Conservation (phyloP, 768 basidiomycete species). For the Ramaria sp. region DNA sequence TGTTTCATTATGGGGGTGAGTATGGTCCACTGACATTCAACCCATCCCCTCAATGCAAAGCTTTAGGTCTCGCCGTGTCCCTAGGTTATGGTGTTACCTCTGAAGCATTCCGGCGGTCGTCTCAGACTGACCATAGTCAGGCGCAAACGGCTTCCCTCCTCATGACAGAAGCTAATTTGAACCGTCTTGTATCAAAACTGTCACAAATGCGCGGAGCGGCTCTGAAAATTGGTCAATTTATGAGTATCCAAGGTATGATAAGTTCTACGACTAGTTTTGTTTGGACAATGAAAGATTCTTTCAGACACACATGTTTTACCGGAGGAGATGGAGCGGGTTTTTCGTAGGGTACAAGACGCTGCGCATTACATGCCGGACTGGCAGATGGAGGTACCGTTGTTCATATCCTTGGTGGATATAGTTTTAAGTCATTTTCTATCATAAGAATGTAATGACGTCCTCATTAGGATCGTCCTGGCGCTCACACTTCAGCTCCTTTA, state of each 20-base stretch:
- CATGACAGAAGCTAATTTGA: conserved; percentile 87
- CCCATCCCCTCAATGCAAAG: background rate
- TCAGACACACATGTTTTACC: conserved; percentile 84
- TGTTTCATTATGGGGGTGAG: conserved; percentile 91
- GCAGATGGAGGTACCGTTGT: conserved; percentile 77
- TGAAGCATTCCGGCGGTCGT: conserved; percentile 67
- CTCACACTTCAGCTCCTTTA: conserved; percentile 60
- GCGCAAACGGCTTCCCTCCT: conserved; percentile 43
- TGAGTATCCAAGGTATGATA: conserved; percentile 80
- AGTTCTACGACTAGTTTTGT: background rate
- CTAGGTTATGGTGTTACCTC: conserved; percentile 83
- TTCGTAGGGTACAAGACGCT: conserved; percentile 85
- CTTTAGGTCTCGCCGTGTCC: conserved; percentile 78
- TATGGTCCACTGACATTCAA: conserved; percentile 1
- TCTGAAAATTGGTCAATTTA: conserved; percentile 91
- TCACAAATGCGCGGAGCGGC: conserved; percentile 95
- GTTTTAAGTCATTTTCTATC: conserved; percentile 14
- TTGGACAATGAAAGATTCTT: background rate
- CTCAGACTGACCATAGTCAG: conserved; percentile 19
- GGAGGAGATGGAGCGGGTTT: conserved; percentile 77
- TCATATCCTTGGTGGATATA: background rate
- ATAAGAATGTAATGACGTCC: conserved; percentile 55
- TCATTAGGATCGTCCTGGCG: conserved; percentile 73
- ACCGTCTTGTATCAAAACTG: conserved; percentile 83
- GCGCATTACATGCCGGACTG: conserved; percentile 99